Evolutionary conservation across 257 asterid species (phyloP), one percentile per base, ranked within the genome.

Genomic region (Primulina eburnea): DNA sequence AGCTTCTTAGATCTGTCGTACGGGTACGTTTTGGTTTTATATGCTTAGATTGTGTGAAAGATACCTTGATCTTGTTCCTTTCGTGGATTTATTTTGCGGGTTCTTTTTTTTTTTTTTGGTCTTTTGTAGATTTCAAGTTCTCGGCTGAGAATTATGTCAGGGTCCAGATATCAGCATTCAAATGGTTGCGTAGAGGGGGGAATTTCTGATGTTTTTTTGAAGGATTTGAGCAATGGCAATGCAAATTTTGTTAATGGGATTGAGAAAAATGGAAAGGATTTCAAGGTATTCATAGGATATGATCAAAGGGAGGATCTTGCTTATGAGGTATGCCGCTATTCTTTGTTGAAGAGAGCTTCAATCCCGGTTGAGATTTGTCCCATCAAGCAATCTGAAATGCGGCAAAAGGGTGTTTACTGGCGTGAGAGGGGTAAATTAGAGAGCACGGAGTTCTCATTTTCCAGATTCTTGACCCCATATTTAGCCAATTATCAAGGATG

Each of bases 381-480:
- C 1, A 88, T 92, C 57, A 92, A 89, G 82, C 97, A 92, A 80
- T 82, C 85, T 1, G 95, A 92, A 56, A 53, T 87, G 69, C 83
- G 96, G 7, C 73, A 80, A 52, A 83, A 62, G 50, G 96, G 94
- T 20, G 35, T 86, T 4, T 89, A 92, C 55, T 86, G 95, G 95
- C 86, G 98, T 1, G 94, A 88, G 68, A 89, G 98, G 60, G 90
- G 92, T 16, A 88, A 83, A 63, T 8, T 89, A 3, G 96, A 92
- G 85, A 89, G 96, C 83, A 89, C 96, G 0, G 98, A 92, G 81
- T 92, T 92, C 52, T 92, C 96, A 0, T 89, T 89, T 71, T 74
- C 95, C 11, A 85, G 98, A 35, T 89, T 92, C 71, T 75, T 92
- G 76, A 89, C 98, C 11, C 96, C 96, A 0, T 67, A 77, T 47